A percentile compares a stretch with the other conserved stretches of the same genome.
These are phyloP conservation scores for Stygiomarasmius scandens DNA, from an alignment of 1,284 basidiomycete species.

Conservation along the genomic window DNA sequence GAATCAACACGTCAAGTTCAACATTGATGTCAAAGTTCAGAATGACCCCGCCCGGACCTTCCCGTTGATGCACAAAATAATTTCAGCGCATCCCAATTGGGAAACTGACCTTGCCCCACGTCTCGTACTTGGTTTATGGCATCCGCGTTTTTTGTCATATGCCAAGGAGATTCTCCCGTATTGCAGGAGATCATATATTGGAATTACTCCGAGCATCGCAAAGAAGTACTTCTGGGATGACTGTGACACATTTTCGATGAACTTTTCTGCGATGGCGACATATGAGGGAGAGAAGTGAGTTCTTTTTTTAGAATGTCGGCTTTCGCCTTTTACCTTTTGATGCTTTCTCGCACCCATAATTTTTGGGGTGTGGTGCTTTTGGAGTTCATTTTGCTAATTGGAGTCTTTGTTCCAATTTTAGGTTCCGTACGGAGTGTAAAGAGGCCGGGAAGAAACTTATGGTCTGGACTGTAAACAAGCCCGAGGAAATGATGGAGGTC, in stretches of 20 bases:
- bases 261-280: slow-evolving; percentile 76
- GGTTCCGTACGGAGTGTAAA: slow-evolving; percentile 82
- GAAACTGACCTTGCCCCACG: slow-evolving; percentile 84
- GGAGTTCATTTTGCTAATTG: background rate
- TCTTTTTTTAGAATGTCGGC: background rate
- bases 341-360: slow-evolving; percentile 20
- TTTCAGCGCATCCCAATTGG: slow-evolving; percentile 76
- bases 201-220: slow-evolving; percentile 68
- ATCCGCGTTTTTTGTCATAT: slow-evolving; percentile 84
- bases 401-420: slow-evolving; percentile 19
- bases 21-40: slow-evolving; percentile 93
- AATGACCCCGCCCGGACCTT: slow-evolving; percentile 92
- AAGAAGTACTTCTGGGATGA: slow-evolving; percentile 90
- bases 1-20: slow-evolving; percentile 85
- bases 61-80: slow-evolving; percentile 76
- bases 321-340: background rate
- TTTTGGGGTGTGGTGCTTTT: background rate
- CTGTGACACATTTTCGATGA: slow-evolving; percentile 89
- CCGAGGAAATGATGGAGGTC: slow-evolving; percentile 92
- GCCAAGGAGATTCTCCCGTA: slow-evolving; percentile 82
- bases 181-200: slow-evolving; percentile 87
- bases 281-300: slow-evolving; percentile 69
- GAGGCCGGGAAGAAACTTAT: slow-evolving; percentile 83
- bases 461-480: slow-evolving; percentile 97
- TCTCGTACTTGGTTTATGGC: slow-evolving; percentile 91